Conservation (phyloP, 345 rosid genomes). For the Gossypium herbaceum region DNA sequence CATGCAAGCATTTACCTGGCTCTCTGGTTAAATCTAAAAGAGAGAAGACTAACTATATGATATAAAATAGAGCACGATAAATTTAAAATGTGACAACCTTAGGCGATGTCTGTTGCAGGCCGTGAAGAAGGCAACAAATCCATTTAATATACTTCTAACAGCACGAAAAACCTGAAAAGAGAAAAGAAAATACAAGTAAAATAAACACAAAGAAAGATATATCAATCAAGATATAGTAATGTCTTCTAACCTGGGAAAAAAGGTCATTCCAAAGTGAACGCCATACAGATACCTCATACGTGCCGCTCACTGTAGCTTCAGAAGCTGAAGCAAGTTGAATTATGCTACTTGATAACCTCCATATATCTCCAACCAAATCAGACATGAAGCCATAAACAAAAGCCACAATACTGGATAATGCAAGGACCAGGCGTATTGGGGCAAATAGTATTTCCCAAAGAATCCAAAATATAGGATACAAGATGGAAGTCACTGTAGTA, state of each 20-base stretch:
- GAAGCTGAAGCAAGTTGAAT: constrained; percentile 62
- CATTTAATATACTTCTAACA: constrained; percentile 80
- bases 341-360: constrained; percentile 50
- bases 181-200: constrained; percentile 14
- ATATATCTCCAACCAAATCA: constrained; percentile 47
- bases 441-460: constrained; percentile 67
- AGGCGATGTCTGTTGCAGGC: constrained; percentile 99
- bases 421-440: constrained; percentile 61
- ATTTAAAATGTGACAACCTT: constrained; percentile 44
- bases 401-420: constrained; percentile 44
- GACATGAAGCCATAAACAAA: constrained; percentile 38
- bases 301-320: constrained; percentile 45
- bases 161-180: constrained; percentile 84
- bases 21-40: background rate
- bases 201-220: background rate
- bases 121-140: constrained; percentile 79
- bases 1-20: background rate
- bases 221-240: background rate
- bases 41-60: background rate
- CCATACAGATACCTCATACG: constrained; percentile 79
- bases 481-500: constrained; percentile 51
- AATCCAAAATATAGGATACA: constrained; percentile 63
- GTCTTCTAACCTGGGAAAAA: constrained; percentile 73
- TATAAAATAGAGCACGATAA: background rate
- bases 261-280: constrained; percentile 96